Percentiles rank a stretch among this genome's conserved stretches.
Evolutionary conservation across 257 asterid genomes (phyloP).

Genomic region (Voacanga thouarsii): DNA sequence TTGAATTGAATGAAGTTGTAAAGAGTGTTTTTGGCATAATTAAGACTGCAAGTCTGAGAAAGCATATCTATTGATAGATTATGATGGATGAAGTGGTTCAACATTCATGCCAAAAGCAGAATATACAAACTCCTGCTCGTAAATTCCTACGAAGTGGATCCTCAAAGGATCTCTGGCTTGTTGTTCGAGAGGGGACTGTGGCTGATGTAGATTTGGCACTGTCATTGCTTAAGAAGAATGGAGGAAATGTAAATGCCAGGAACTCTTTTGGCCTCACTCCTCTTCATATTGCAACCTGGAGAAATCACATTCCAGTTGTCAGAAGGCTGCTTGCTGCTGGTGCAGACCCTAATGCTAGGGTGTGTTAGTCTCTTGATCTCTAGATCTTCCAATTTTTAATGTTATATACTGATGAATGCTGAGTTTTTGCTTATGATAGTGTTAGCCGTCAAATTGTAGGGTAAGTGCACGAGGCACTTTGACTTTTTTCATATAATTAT

Average conservation of each 20-base stretch:
- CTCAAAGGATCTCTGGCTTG: constrained; percentile 73
- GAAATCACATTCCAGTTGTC: constrained; percentile 80
- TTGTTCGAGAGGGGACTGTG: constrained; percentile 61
- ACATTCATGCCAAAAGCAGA: constrained; percentile 56
- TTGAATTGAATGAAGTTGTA: neutral
- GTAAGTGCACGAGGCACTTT: constrained; percentile 3
- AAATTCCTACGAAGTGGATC: constrained; percentile 35
- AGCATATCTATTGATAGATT: constrained; percentile 6
- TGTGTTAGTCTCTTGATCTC: constrained; percentile 38
- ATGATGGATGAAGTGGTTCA: constrained; percentile 52
- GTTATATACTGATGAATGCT: constrained; percentile 22
- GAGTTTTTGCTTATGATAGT: constrained; percentile 27
- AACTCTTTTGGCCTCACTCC: constrained; percentile 77
- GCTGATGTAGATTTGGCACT: constrained; percentile 67
- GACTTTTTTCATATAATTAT: neutral
- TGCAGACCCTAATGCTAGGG: constrained; percentile 99
- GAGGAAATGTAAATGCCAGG: constrained; percentile 77
- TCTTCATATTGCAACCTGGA: constrained; percentile 94
- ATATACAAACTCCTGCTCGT: constrained; percentile 20
- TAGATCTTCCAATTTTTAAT: constrained; percentile 28
- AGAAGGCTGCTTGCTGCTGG: constrained; percentile 94
- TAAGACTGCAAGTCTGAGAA: constrained; percentile 4
- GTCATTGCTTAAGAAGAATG: constrained; percentile 67
- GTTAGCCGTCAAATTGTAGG: constrained; percentile 23
- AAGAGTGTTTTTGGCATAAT: neutral